These are phyloP conservation scores for Fusarium sp. DNA, from an alignment of 2,329 filamentous ascomycete genomes.

Conservation along the genomic window DNA sequence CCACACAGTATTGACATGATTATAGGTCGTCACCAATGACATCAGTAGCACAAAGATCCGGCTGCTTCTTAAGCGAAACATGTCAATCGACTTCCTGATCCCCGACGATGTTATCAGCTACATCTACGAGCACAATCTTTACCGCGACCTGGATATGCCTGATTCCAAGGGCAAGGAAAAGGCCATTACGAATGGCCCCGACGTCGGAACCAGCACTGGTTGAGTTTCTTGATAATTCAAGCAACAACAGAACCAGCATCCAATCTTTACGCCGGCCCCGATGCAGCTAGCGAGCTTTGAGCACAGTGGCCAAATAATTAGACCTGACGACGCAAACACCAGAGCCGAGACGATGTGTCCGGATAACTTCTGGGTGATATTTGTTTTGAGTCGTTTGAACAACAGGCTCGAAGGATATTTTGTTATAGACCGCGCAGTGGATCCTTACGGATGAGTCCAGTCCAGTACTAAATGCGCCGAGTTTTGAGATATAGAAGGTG, in stretches of 20 bases:
- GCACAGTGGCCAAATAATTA: constrained; percentile 8
- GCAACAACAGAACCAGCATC: constrained; percentile 18
- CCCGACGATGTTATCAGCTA: constrained; percentile 80
- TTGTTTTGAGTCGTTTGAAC: constrained; percentile 21
- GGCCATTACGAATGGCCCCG: constrained; percentile 14
- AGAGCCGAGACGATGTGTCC: constrained; percentile 15
- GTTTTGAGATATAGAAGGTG: constrained; percentile 26
- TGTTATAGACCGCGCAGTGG: constrained; percentile 26
- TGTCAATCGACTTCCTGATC: constrained; percentile 80
- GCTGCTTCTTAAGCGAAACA: constrained; percentile 79
- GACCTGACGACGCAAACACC: constrained; percentile 16
- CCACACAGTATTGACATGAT: constrained; percentile 15
- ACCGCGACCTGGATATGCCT: constrained; percentile 60
- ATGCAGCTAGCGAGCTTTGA: constrained; percentile 11
- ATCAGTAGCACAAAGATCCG: constrained; percentile 86
- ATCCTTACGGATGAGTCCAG: constrained; percentile 7
- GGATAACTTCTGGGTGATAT: constrained; percentile 14
- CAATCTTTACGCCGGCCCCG: constrained; percentile 4
- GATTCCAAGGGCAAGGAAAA: constrained; percentile 44
- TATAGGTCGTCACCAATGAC: constrained; percentile 80
- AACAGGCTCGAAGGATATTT: constrained; percentile 19
- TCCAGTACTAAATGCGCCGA: constrained; percentile 17
- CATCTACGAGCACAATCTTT: constrained; percentile 74
- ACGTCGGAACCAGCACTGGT: constrained; percentile 44
- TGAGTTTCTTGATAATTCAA: constrained; percentile 30